Conservation (phyloP, 1,284 basidiomycete genomes). For the Ceratobasidium sp. region DNA sequence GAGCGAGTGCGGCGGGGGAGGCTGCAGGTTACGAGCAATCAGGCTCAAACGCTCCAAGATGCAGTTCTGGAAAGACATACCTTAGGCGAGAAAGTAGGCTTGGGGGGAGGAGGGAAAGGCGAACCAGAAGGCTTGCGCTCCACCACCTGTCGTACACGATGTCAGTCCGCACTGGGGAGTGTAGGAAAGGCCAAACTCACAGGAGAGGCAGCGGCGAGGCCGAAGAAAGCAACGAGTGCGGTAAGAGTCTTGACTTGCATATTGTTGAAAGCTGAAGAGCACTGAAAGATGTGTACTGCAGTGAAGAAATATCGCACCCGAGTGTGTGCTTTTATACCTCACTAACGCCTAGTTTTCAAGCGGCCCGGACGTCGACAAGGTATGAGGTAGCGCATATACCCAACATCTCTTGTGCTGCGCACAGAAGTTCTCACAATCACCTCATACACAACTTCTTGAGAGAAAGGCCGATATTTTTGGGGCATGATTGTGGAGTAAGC, state of each 20-base stretch:
- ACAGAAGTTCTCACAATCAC: too few species aligned
- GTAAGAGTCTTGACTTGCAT: conserved; percentile 36
- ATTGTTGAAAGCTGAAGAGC: neutral
- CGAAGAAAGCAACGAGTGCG: conserved; percentile 20
- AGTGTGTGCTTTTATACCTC: conserved; percentile 5
- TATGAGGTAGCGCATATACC: neutral
- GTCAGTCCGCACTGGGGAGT: neutral
- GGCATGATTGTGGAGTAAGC: too few species aligned
- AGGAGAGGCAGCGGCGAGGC: conserved; percentile 29
- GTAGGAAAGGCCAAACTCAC: neutral
- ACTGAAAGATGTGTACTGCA: neutral
- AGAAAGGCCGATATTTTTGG: too few species aligned
- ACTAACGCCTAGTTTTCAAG: neutral
- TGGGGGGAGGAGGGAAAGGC: neutral
- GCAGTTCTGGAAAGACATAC: neutral
- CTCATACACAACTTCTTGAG: too few species aligned
- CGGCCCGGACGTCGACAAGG: neutral
- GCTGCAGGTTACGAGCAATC: neutral
- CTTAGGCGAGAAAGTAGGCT: neutral
- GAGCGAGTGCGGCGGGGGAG: conserved; percentile 24
- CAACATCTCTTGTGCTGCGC: neutral
- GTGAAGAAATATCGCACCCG: neutral
- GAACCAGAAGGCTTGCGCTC: conserved; percentile 27
- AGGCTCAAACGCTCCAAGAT: neutral
- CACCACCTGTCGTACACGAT: neutral